phyloP scores from a whole-genome alignment of 2,329 filamentous ascomycete genomes.

The Drechslera avenae region DNA sequence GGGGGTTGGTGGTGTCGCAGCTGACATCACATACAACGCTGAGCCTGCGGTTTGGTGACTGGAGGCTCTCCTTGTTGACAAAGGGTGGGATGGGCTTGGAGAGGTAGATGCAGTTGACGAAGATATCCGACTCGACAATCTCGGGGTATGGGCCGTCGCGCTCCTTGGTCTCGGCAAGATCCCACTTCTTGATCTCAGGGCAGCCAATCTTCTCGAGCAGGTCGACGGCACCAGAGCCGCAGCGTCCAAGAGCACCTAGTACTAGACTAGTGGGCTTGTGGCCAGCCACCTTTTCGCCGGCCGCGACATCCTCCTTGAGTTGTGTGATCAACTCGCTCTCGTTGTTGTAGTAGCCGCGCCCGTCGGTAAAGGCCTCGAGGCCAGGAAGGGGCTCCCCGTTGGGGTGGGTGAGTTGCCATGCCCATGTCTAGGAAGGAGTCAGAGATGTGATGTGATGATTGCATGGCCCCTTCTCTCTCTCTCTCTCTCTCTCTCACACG shows the following conservation, averaged over 20 bases:
- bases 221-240: constrained; percentile 83
- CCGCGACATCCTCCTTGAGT: constrained; percentile 72
- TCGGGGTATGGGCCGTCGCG: constrained; percentile 74
- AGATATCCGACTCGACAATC: constrained; percentile 68
- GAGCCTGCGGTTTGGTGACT: constrained; percentile 71
- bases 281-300: constrained; percentile 69
- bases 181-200: constrained; percentile 72
- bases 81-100: constrained; percentile 79
- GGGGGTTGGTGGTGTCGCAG: constrained; percentile 74
- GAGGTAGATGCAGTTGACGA: constrained; percentile 72
- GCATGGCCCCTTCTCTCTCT: too few relatives aligned
- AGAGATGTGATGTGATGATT: constrained; percentile 2
- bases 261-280: constrained; percentile 76
- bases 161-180: constrained; percentile 75
- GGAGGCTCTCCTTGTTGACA: constrained; percentile 72
- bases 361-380: constrained; percentile 59
- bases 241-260: constrained; percentile 79
- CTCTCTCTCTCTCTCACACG: too few relatives aligned
- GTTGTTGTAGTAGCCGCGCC: constrained; percentile 68
- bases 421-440: constrained; percentile 68
- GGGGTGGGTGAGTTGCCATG: constrained; percentile 76
- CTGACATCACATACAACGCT: constrained; percentile 62
- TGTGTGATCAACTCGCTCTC: constrained; percentile 74
- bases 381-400: constrained; percentile 68
- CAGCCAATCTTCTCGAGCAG: constrained; percentile 77